These are phyloP conservation scores for Boletus sp. DNA, from an alignment of 768 basidiomycete genomes.

Conservation along the genomic window DNA sequence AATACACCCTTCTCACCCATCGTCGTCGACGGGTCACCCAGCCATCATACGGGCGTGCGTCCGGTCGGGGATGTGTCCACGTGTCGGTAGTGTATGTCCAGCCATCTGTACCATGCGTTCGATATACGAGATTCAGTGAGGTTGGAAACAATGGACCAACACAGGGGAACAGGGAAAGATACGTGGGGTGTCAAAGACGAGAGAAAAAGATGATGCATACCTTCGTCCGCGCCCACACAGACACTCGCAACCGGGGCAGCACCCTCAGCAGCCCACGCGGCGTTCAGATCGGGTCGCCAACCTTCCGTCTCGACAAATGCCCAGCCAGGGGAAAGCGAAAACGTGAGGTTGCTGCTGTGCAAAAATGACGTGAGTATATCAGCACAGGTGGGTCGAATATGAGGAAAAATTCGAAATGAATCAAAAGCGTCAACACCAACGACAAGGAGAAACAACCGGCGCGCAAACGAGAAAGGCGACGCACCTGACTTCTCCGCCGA, in stretches of 20 bases:
- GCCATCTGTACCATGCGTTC: conserved; percentile 36
- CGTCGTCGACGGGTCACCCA: conserved; percentile 61
- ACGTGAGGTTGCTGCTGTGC: conserved; percentile 73
- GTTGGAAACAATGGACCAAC: background rate
- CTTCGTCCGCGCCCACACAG: conserved; percentile 28
- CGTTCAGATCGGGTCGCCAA: conserved; percentile 66
- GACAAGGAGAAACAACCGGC: background rate
- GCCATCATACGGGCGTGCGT: conserved; percentile 41
- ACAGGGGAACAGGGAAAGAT: too few relatives aligned
- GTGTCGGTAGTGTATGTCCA: conserved; percentile 82
- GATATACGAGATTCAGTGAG: background rate
- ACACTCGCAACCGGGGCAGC: background rate
- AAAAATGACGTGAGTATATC: conserved; percentile 15
- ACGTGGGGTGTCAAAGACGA: background rate
- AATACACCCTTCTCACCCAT: conserved; percentile 67
- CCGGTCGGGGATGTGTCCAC: conserved; percentile 54
- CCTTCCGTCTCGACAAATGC: conserved; percentile 71
- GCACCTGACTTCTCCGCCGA: conserved; percentile 10
- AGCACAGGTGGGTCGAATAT: too few relatives aligned
- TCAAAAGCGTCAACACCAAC: background rate
- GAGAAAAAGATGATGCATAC: conserved; percentile 7
- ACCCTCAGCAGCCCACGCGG: conserved; percentile 45
- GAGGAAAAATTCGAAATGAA: background rate
- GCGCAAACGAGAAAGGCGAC: background rate
- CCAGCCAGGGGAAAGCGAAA: conserved; percentile 74